These are phyloP conservation scores for Pouteria glomerata DNA, from an alignment of 148 eudicot genomes.

Conservation along the genomic window DNA sequence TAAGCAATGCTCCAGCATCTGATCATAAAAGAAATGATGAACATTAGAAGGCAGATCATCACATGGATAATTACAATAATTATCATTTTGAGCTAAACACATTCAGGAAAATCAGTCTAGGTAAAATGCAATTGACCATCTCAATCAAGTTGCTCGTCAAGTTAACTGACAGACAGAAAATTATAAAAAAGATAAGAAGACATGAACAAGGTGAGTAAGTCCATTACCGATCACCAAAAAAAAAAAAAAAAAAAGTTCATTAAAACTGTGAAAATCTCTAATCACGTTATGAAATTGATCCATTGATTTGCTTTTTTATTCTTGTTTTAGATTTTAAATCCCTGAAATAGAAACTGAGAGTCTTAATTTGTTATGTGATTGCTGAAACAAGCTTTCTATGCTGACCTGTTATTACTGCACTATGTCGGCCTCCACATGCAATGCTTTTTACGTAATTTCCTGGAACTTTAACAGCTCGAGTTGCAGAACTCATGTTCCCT, in stretches of 20 bases:
- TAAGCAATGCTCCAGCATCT: constrained; percentile 12
- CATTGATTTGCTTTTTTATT: too few species aligned
- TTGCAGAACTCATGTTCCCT: background rate
- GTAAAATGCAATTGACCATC: background rate
- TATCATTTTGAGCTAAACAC: background rate
- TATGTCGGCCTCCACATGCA: constrained; percentile 14
- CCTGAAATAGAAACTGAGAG: background rate
- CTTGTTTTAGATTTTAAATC: background rate
- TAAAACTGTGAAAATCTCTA: background rate
- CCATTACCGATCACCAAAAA: too few species aligned
- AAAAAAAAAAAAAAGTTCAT: background rate
- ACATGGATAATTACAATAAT: background rate
- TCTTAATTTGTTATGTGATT: background rate
- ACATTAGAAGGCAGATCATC: background rate
- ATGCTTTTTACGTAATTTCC: constrained; percentile 7
- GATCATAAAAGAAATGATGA: background rate
- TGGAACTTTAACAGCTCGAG: background rate
- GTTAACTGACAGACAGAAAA: background rate
- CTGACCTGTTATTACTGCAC: constrained; percentile 12
- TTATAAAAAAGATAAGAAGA: background rate
- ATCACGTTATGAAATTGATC: background rate
- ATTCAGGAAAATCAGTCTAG: background rate
- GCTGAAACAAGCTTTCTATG: background rate
- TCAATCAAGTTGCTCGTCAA: background rate
- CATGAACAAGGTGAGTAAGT: too few species aligned